Evolutionary conservation across 2,329 filamentous ascomycete species (phyloP).

Genomic region (Botryosphaeria dothidea): DNA sequence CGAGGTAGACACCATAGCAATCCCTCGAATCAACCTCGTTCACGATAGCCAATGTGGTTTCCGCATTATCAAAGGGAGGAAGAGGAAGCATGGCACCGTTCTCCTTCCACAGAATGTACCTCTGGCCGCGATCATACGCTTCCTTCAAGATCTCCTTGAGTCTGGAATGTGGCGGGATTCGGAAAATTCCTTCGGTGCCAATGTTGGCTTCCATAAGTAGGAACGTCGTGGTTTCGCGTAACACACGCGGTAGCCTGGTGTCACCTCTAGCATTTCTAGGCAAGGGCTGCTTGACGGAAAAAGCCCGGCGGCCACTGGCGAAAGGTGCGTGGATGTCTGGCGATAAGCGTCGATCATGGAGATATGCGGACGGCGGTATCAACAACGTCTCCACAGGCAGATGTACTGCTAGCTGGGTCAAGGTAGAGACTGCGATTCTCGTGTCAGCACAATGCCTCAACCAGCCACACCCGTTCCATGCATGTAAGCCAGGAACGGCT

Average conservation of each 20-base stretch:
- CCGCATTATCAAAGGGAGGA: conserved; percentile 33
- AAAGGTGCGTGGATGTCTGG: conserved; percentile 50
- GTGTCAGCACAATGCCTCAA: not conserved
- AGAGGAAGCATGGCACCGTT: conserved; percentile 35
- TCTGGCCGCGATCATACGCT: conserved; percentile 57
- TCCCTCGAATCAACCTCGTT: conserved; percentile 50
- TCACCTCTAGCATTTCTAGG: conserved; percentile 47
- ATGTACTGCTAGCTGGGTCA: conserved; percentile 52
- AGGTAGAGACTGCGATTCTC: conserved; percentile 46
- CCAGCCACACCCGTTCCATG: not conserved
- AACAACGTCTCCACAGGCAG: conserved; percentile 55
- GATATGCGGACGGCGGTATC: conserved; percentile 56
- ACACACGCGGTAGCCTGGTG: conserved; percentile 52
- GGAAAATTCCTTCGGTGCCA: conserved; percentile 54
- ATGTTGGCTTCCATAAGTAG: conserved; percentile 51
- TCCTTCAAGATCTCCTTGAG: conserved; percentile 54
- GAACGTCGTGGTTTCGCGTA: conserved; percentile 56
- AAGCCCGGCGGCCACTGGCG: conserved; percentile 48
- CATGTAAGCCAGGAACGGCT: conserved; percentile 5
- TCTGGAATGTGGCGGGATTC: conserved; percentile 53
- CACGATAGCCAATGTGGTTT: conserved; percentile 44
- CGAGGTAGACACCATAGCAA: conserved; percentile 55
- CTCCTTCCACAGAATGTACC: conserved; percentile 56
- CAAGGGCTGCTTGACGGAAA: conserved; percentile 49
- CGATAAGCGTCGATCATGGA: conserved; percentile 54